Base-by-base conservation (phyloP, 1,284 basidiomycete genomes). In the Pascua guehoae region DNA sequence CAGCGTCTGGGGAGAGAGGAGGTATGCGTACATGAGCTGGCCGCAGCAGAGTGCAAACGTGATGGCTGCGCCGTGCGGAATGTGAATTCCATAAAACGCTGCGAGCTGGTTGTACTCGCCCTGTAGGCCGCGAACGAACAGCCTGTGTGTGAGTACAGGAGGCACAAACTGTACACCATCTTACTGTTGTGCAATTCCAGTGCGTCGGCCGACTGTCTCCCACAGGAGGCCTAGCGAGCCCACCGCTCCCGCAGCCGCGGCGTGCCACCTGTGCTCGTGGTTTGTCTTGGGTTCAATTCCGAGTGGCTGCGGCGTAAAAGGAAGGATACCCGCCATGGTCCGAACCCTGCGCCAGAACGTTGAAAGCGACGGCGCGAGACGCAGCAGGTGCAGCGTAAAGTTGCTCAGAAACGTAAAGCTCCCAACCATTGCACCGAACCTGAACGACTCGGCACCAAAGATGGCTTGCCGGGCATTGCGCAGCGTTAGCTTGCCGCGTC, bases 21-120 rank as follows among this genome's bases (percentile, higher is more conserved):
- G 80, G 77, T 88, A 91, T 0, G 83, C 86, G 72, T 90, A 94
- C 78, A 94, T 83, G 71, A 96, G 95, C 75, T 96, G 92, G 10
- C 87, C 88, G 68, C 88, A 95, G 16, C 88, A 88, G 2, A 93
- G 68, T 11, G 87, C 83, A 69, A 97, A 97, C 9, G 93, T 82
- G 16, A 96, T 74, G 0, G 91, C 82, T 56, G 88, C 89, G 9
- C 94, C 94, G 71, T 92, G 81, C 0, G 93, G 94, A 14, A 98
- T 83, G 51, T 81, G 80, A 56, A 91, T 81, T 32, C 86, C 73
- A 7, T 66, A 56, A 2, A 60, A 62, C 1, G 70, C 69, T 5
- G 73, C 69, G 44, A 73, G 68, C 42, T 70, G 70, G 57, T 78
- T 77, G 61, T 85, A 68, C 79, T 82, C 66, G 14, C 68, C 74